Base-by-base conservation (phyloP, 2,329 filamentous ascomycete genomes). In the Penicillium sp. region DNA sequence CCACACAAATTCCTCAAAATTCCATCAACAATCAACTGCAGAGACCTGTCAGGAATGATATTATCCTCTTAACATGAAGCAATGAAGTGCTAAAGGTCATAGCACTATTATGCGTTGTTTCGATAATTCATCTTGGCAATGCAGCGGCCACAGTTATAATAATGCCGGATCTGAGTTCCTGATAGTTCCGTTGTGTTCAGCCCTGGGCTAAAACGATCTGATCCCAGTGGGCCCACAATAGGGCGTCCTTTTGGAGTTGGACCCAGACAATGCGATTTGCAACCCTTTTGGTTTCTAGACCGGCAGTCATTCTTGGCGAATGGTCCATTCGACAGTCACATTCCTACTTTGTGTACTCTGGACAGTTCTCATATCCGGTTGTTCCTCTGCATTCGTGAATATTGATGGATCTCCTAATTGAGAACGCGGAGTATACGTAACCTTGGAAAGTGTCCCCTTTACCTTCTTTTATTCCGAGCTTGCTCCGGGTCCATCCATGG, bases 201-300 rank as follows among this genome's bases (percentile, higher is more conserved):
- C 34, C 53, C 16, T 16, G 11, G 53, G 14, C 53, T 46, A 51
- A 40, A 31, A 40, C 42, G 29, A 50, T 35, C 39, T 45, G 53
- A 55, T 22, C 29, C 49, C 38, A n/a, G 11, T 45, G 29, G 53
- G 34, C 32, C 53, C 53, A 51, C 46, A 42, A 1, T 53, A 26
- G 42, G 50, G 11, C 22, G 16, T 54, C 22, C 26, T 51, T 42
- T 13, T 50, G 18, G n/a, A 43, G 31, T 20, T 42, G 37, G 14
- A 43, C 20, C 26, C 43, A 42, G 26, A 32, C 5, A 37, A 35
- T 46, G 11, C 40, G 45, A 43, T 52, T 55, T 40, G 26, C 35
- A 22, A 40, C 11, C 38, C 14, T 55, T 46, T 26, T 3, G n/a
- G 31, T 42, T 37, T 37, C 20, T 5, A 44, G 20, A 29, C 39